These are phyloP conservation scores for Ophidiomyces ophidiicola DNA, from an alignment of 2,329 filamentous ascomycete species.

Conservation along the genomic window DNA sequence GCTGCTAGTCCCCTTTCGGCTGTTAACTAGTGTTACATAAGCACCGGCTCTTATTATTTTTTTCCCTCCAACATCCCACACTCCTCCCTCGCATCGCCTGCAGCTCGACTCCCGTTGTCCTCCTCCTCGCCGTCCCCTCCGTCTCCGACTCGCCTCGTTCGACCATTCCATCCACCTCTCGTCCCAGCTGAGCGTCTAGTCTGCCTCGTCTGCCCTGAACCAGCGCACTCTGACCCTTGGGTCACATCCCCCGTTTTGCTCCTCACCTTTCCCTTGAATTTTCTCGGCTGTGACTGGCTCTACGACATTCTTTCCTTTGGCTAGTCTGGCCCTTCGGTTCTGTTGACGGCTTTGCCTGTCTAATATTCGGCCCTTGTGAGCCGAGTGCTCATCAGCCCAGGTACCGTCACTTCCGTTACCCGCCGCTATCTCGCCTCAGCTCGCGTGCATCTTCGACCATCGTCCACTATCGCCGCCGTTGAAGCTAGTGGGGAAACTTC, in stretches of 20 bases:
- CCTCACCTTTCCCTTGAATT: conserved; percentile 3
- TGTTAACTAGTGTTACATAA: conserved; percentile 6
- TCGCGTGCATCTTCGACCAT: not conserved
- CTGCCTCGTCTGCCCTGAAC: conserved; percentile 5
- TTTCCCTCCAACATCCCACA: conserved; percentile 10
- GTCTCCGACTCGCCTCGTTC: conserved; percentile 1
- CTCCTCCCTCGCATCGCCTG: conserved; percentile 3
- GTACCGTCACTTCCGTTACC: not conserved
- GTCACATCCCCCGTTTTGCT: conserved; percentile 4
- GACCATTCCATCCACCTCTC: not conserved
- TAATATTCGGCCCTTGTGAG: not conserved
- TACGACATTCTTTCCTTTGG: conserved; percentile 6
- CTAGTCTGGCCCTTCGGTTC: not conserved
- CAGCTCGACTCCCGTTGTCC: conserved; percentile 4
- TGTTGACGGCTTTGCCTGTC: not conserved
- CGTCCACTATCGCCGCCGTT: not conserved
- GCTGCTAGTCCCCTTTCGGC: conserved; percentile 7
- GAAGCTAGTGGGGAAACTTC: too few relatives aligned
- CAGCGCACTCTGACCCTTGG: conserved; percentile 2
- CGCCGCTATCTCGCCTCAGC: not conserved
- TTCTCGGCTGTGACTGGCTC: conserved; percentile 7
- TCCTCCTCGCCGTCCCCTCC: conserved; percentile 7
- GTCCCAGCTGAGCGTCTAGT: conserved; percentile 4
- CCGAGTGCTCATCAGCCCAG: not conserved
- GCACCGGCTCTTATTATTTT: conserved; percentile 10